phyloP scores from a whole-genome alignment of 805 yeast genomes.

The Saccharomyces kudriavzevii region DNA sequence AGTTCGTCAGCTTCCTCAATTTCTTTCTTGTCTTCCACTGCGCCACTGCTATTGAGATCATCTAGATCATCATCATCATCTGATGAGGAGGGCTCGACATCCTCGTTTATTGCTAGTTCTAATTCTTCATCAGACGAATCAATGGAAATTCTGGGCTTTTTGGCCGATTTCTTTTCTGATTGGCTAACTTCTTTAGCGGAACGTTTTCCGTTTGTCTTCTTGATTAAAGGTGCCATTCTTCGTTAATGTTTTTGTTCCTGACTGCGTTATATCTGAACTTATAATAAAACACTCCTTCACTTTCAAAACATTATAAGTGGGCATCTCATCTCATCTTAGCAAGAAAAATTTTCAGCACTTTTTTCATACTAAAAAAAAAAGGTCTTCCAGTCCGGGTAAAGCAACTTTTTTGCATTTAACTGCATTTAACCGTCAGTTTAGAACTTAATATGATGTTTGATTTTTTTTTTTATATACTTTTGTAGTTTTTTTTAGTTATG shows the following conservation, averaged over 20 bases:
- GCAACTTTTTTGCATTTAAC: background rate
- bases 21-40: constrained; percentile 25
- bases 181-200: background rate
- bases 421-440: background rate
- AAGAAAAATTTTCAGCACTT: background rate
- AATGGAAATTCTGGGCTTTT: constrained; percentile 28
- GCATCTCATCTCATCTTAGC: constrained; percentile 1
- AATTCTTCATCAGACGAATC: constrained; percentile 29
- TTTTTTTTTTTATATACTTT: background rate
- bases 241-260: background rate
- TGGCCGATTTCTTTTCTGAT: constrained; percentile 12
- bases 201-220: background rate
- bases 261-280: background rate
- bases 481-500: background rate
- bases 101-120: constrained; percentile 19
- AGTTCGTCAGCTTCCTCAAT: constrained; percentile 22
- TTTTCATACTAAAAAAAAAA: background rate
- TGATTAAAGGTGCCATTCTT: background rate
- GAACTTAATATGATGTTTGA: background rate
- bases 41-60: constrained; percentile 20
- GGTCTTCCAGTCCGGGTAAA: background rate
- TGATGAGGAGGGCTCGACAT: constrained; percentile 14
- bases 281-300: background rate
- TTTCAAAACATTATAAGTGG: background rate
- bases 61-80: constrained; percentile 23